Base-by-base conservation (phyloP, 176 grass and related monocot species). In the Dactylis glomerata region DNA sequence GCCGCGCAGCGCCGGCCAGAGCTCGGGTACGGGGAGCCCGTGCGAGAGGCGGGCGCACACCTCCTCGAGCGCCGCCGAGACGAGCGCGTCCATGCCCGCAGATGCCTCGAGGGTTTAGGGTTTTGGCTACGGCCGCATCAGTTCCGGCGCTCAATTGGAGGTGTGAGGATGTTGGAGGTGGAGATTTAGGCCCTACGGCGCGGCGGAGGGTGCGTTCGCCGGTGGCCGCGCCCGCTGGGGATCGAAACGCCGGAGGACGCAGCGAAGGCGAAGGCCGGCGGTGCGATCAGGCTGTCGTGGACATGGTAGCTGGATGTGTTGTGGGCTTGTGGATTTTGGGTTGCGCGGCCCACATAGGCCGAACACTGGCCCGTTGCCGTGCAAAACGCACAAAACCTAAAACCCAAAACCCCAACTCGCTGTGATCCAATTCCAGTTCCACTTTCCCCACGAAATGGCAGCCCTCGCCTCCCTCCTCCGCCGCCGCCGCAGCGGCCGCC, bases 31-130 rank as follows among this genome's bases (percentile, higher is more conserved):
- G 19, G 75, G 81, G 42, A 95, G 77, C 8, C 96, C 93, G 20
- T 69, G 58, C 19, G 82, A 78, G 6, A 92, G 88, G 34, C 89
- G 75, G 6, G 77, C 84, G 83, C 96, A 98, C 82, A 98, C 84
- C 88, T 95, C 93, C 82, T 98, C 96, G 20, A 98, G 76, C 52
- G 85, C 89, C 55, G 83, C 89, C 54, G 87, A 88, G 85, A 98
- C 74, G 45, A 98, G 89, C 16, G 69, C 85, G 71, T 98, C 96
- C 93, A 95, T 98, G 65, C 59, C 77, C 27, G 57, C 32, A 24
- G 81, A 8, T 24, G 37, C 57, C 57, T 59, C 55, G 6, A 61
- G 49, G 71, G 71, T 47, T 75, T 75, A 75, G 72, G 72, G 72
- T 75, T 74, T 74, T 22, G 47, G 34, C 47, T 69, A 12, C 17